A percentile compares a stretch with the other conserved stretches of the same genome.
These are phyloP conservation scores for Guillardia theta DNA, from an alignment of 78 protist species.

Conservation along the genomic window DNA sequence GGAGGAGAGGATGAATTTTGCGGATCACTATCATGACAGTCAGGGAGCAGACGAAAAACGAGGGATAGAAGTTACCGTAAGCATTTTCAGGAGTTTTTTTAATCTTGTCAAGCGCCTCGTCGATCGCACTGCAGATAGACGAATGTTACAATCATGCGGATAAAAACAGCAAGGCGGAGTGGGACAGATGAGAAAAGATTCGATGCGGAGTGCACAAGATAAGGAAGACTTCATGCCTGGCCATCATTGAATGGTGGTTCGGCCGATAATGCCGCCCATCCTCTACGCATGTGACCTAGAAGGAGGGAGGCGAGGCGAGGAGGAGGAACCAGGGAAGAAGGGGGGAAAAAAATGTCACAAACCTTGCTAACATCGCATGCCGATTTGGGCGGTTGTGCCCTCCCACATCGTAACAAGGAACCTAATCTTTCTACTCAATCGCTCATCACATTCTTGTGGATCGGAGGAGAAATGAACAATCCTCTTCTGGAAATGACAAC, in stretches of 20 bases:
- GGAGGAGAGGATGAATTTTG: slow-evolving; percentile 6
- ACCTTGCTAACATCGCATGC: background rate
- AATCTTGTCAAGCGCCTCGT: background rate
- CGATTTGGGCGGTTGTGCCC: background rate
- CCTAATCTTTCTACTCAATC: background rate
- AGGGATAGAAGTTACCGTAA: too few species aligned
- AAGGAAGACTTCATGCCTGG: background rate
- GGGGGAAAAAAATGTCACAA: background rate
- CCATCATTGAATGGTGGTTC: background rate
- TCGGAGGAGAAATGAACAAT: background rate
- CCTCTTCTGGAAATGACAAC: background rate
- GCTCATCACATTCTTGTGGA: background rate
- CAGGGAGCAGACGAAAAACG: too few species aligned
- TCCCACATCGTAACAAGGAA: background rate
- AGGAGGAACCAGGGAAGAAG: background rate
- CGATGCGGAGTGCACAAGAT: background rate
- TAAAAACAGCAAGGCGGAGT: background rate
- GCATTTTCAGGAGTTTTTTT: background rate
- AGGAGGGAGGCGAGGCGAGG: background rate
- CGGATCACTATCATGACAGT: too few species aligned
- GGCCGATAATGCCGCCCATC: slow-evolving; percentile 19
- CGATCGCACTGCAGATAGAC: background rate
- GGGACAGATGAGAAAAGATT: background rate
- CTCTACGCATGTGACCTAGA: background rate
- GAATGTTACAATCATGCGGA: background rate